phyloP scores from a whole-genome alignment of 176 grass and related monocot genomes.

The Juncus effusus region DNA sequence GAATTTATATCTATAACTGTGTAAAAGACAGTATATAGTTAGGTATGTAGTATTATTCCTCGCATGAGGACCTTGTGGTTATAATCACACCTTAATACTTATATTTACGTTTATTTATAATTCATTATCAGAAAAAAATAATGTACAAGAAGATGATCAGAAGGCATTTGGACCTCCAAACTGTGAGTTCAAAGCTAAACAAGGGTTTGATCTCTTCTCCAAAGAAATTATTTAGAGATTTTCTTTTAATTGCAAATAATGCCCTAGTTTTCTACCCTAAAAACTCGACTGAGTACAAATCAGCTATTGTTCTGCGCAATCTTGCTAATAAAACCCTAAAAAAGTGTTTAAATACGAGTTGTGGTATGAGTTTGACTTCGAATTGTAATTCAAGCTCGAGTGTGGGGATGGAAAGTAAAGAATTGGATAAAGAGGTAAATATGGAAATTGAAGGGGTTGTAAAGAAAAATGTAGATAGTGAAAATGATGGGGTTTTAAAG shows the following conservation, averaged over 20 bases:
- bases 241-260: slow-evolving; percentile 76
- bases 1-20: no score
- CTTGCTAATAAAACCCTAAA: slow-evolving; percentile 44
- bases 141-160: slow-evolving; percentile 82
- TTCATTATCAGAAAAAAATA: slow-evolving; percentile 47
- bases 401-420: not conserved
- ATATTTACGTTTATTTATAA: not conserved
- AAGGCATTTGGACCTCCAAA: slow-evolving; percentile 71
- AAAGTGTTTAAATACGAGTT: slow-evolving; percentile 6
- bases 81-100: no score
- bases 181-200: slow-evolving; percentile 60
- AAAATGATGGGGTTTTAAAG: not conserved
- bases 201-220: slow-evolving; percentile 62
- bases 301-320: slow-evolving; percentile 50
- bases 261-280: slow-evolving; percentile 60
- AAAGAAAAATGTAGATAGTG: slow-evolving; percentile 12
- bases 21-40: no score
- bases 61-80: no score
- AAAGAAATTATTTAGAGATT: slow-evolving; percentile 65
- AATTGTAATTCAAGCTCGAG: slow-evolving; percentile 7
- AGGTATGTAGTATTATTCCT: no score
- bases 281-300: slow-evolving; percentile 59
- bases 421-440: slow-evolving; percentile 10
- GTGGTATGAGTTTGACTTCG: slow-evolving; percentile 28
- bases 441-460: slow-evolving; percentile 4